Base-by-base conservation (phyloP, 371 early-diverging fungal genomes). In the Mucor plumbeus region DNA sequence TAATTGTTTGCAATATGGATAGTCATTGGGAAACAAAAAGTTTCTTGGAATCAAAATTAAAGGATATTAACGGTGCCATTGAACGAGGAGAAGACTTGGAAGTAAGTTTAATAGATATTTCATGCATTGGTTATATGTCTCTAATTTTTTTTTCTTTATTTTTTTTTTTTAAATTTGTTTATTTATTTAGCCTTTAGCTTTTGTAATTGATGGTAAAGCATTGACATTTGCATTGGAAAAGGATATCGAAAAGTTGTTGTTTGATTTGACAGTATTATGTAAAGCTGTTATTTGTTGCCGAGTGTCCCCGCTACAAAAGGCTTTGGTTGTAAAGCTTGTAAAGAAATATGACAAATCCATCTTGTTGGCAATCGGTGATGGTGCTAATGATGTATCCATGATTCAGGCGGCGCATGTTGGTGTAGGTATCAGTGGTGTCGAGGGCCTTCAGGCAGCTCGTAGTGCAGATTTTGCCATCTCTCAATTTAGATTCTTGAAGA, bases 371-470 rank as follows among this genome's bases (percentile, higher is more conserved):
- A 96, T 97, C 61, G 99, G 99, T 47, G 99, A 99, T 79, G 99
- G 99, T 55, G 98, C 98, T 41, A 99, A 99, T 75, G 99, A 99
- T 78, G 97, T 99, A 6, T 89, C 92, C 31, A 99, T 99, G 99
- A 94, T 99, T 66, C 94, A 96, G 79, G 95, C 95, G 21, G 97
- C 99, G 7, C 96, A 98, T 74, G 96, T 99, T 0, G 93, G 94
- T 67, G 90, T 99, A 21, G 99, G 99, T 64, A 99, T 99, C 68
- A 93, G 92, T 64, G 99, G 99, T 56, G 89, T 94, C 64, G 99
- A 99, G 77, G 99, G 99, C 47, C 86, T 96, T 17, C 98, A 97
- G 69, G 99, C 99, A 8, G 94, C 97, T 19, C 90, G 99, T 38
- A 91, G 95, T 64, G 92, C 98, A 0, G 99, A 99, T 83, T 98